Conservation (phyloP, 1,284 basidiomycete genomes). For the Microbotryum silenes-acaulis region DNA sequence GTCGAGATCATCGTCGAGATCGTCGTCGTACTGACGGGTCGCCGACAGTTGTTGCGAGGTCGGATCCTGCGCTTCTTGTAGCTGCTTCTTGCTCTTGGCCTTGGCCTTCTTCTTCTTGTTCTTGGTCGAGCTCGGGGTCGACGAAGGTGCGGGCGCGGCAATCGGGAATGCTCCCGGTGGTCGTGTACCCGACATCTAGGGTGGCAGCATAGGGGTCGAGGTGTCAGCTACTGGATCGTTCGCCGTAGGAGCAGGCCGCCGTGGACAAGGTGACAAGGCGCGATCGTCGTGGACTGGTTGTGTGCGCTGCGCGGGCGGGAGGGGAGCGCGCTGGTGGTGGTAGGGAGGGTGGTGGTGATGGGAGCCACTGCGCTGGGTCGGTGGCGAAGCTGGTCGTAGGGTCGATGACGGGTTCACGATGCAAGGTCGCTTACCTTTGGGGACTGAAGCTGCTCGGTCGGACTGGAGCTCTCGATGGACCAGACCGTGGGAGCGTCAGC, state of each 20-base stretch:
- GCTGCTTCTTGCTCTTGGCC: slow-evolving; percentile 16
- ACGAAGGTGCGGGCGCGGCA: background rate
- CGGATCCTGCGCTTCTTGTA: slow-evolving; percentile 16
- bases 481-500: too few species aligned
- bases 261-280: background rate
- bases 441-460: too few species aligned
- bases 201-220: background rate
- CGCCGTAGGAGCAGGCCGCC: background rate
- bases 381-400: too few species aligned
- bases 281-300: background rate
- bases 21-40: background rate
- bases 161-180: slow-evolving; percentile 5
- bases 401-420: too few species aligned
- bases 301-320: background rate
- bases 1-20: background rate
- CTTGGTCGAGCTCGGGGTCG: background rate
- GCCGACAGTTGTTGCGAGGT: background rate
- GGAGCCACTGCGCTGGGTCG: too few species aligned
- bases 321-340: background rate
- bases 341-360: too few species aligned
- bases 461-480: too few species aligned
- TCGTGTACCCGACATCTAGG: too few species aligned
- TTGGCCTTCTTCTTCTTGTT: slow-evolving; percentile 22
- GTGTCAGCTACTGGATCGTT: background rate
- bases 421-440: too few species aligned